Conservation (phyloP, 345 rosid genomes). For the Nephelium lappaceum region DNA sequence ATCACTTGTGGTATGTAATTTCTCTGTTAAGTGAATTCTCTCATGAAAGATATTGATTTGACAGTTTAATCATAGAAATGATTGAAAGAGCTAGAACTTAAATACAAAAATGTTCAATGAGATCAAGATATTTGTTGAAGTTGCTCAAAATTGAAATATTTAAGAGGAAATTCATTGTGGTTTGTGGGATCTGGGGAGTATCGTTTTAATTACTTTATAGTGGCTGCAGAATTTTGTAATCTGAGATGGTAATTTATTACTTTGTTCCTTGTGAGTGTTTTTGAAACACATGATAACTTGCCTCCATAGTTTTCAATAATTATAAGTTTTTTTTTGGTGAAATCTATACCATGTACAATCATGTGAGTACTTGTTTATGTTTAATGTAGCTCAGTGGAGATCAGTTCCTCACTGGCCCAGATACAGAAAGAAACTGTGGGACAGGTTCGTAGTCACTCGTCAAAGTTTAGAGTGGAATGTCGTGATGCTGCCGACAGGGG, state of each 20-base stretch:
- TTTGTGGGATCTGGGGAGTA: background rate
- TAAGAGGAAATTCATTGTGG: background rate
- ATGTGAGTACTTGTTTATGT: conserved; percentile 19
- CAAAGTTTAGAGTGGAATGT: conserved; percentile 81
- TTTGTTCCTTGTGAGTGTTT: background rate
- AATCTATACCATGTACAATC: background rate
- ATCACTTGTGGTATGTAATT: background rate
- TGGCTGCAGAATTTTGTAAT: background rate
- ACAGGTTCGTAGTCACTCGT: conserved; percentile 74
- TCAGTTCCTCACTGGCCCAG: conserved; percentile 86
- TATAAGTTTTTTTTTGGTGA: background rate
- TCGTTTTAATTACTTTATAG: background rate
- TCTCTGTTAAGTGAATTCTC: background rate
- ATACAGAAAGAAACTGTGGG: conserved; percentile 89
- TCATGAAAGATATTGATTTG: background rate
- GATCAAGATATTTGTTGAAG: background rate
- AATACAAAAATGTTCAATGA: background rate
- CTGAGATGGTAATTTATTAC: background rate
- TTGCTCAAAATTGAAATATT: background rate
- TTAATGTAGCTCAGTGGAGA: conserved; percentile 85
- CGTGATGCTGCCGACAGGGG: conserved; percentile 86
- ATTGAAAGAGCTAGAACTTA: background rate
- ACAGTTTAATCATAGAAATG: background rate
- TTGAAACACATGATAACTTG: background rate
- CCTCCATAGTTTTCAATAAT: background rate